Base-by-base conservation (phyloP, 192 early-diverging fungal genomes). In the Podila epigama region DNA sequence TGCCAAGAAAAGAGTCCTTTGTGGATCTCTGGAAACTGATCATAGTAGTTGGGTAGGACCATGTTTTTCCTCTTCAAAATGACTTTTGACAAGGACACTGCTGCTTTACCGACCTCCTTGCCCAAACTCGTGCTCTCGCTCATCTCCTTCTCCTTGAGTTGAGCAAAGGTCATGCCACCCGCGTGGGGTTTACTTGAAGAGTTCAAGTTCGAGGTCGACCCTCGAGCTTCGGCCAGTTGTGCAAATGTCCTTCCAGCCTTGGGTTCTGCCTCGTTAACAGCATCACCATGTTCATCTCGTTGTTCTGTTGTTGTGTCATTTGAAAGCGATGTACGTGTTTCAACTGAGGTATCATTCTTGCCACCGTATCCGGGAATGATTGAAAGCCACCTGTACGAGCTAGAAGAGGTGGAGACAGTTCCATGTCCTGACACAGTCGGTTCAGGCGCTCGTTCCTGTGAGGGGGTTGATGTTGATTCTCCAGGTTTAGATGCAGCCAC, bases 31-130 rank as follows among this genome's bases (percentile, higher is more conserved):
- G 71, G 71, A 39, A 66, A 75, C 41, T 75, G 71, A 31, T 75
- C 71, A 35, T 75, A 75, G 33, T 75, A 75, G 18, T 75, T 50
- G 20, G 73, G 73, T n/a, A 77, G 29, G 10, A 77, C 56, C 1
- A 77, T 52, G 31, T 77, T 77, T 27, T 68, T 77, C 56, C 68
- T 77, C 33, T 40, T 62, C 35, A 75, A 28, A 18, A 77, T 63
- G 25, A 68, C 73, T 29, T 68, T 77, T 3, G 73, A 68, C 12
- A 77, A 60, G 0, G 73, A 68, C 0, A 66, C 65, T 11, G 50
- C 53, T 0, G 71, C 71, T n/a, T 58, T 75, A 2, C 71, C 56
- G 3, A 57, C 56, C 11, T 68, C 71, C 31, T 75, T 68, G 52
- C 16, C 60, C 8, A 67, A 4, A 53, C 20, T 62, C 5, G n/a